phyloP scores from a whole-genome alignment of 2,329 filamentous ascomycete species.

The Diaporthe caulivora region DNA sequence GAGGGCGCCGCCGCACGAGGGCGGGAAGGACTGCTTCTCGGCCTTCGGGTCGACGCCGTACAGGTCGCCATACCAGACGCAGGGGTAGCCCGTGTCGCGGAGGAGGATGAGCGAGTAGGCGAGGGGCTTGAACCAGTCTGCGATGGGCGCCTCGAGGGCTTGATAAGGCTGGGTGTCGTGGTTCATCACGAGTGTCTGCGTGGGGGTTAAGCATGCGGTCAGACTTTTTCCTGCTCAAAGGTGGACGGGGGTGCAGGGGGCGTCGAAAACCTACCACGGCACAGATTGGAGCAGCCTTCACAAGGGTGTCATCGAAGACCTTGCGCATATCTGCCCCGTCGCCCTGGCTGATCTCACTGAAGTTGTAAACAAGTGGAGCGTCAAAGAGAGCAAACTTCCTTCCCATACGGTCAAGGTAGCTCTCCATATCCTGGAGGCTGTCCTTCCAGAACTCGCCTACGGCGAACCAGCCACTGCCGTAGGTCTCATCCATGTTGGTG shows the following conservation, averaged over 20 bases:
- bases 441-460: conserved; percentile 57
- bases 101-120: conserved; percentile 81
- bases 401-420: conserved; percentile 58
- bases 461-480: conserved; percentile 53
- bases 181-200: conserved; percentile 75
- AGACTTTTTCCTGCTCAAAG: background rate
- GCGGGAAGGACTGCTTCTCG: conserved; percentile 57
- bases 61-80: conserved; percentile 78
- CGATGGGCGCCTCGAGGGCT: conserved; percentile 66
- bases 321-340: conserved; percentile 71
- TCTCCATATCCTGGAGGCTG: conserved; percentile 50
- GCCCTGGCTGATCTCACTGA: conserved; percentile 69
- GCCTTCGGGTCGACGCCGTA: conserved; percentile 66
- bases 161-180: conserved; percentile 72
- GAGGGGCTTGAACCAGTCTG: conserved; percentile 76
- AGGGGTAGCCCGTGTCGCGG: conserved; percentile 71
- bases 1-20: conserved; percentile 66
- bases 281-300: conserved; percentile 53
- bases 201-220: background rate
- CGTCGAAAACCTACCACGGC: conserved; percentile 47
- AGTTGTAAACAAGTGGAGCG: conserved; percentile 76
- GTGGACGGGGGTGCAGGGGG: background rate
- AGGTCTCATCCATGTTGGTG: conserved; percentile 62
- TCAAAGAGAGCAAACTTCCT: conserved; percentile 75
- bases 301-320: conserved; percentile 72